Base-by-base conservation (phyloP, 768 basidiomycete genomes). In the Suillus sp. region DNA sequence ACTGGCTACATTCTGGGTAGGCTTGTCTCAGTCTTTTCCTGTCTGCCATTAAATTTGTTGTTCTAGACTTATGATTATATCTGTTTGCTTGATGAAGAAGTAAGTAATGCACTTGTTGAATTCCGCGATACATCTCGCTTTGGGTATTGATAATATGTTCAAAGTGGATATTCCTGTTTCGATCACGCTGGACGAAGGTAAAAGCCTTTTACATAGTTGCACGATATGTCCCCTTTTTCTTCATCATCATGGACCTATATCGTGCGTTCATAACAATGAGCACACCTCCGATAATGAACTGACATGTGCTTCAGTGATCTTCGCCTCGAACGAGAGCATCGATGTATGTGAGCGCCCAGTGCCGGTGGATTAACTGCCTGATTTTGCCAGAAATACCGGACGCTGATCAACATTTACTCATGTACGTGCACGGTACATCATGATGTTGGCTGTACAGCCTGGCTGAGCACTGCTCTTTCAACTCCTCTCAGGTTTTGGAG, bases 1-100 rank as follows among this genome's bases (percentile, higher is more conserved):
- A 6, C n/a, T 35, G 53, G n/a, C 34, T 35, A 54, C 53, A n/a
- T 54, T 54, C 13, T 54, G 32, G 50, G 50, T 51, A 18, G 50
- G 50, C 1, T 32, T 51, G 18, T 51, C 30, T 4, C 16, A 18
- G 32, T 51, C 8, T 2, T 10, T 20, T 51, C 10, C 5, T 20
- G 18, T 35, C n/a, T 20, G 7, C n/a, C 34, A 13, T 35, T 16
- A 45, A 45, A 45, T n/a, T 14, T 7, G 6, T 32, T 35, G 7
- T 2, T 35, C 2, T n/a, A 54, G 53, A 35, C 32, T 6, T 54
- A 54, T 54, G 53, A 35, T 54, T 54, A 54, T 54, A 1, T 22
- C 3, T 54, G 53, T 54, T 54, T n/a, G 7, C 11, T 35, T 14
- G 11, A 8, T 6, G 11, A 35, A 13, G 34, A 54, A 34, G 53